Evolutionary conservation across 176 grass and related monocot genomes (phyloP).

Genomic region (Cenchrus purpureus): DNA sequence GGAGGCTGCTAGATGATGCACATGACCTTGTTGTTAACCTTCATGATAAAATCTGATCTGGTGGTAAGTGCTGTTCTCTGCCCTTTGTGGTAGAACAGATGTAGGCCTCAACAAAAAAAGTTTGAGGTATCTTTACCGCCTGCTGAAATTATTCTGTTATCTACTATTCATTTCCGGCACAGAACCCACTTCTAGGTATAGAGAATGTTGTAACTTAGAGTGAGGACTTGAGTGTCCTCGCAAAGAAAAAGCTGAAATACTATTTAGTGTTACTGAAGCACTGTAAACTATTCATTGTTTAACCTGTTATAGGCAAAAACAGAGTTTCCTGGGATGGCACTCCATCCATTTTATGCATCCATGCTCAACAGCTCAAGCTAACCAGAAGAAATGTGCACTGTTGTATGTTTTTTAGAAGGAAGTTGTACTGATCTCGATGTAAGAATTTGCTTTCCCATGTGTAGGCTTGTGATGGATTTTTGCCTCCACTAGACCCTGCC

Average conservation of each 20-base stretch:
- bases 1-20: slow-evolving; percentile 91
- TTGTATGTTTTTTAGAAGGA: not conserved
- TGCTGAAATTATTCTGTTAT: slow-evolving; percentile 24
- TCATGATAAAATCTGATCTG: slow-evolving; percentile 85
- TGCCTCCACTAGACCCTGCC: not conserved
- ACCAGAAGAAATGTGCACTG: not conserved
- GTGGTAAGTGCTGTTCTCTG: slow-evolving; percentile 28
- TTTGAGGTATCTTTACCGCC: slow-evolving; percentile 16
- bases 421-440: not conserved
- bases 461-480: not conserved
- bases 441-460: not conserved
- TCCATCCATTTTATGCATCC: slow-evolving; percentile 28
- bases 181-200: slow-evolving; percentile 49
- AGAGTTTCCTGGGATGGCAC: slow-evolving; percentile 42
- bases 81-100: not conserved
- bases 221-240: slow-evolving; percentile 26
- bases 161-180: slow-evolving; percentile 11
- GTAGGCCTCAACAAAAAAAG: slow-evolving; percentile 7
- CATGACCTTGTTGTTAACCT: slow-evolving; percentile 91
- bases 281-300: slow-evolving; percentile 52
- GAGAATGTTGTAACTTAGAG: slow-evolving; percentile 56
- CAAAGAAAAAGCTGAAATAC: slow-evolving; percentile 34
- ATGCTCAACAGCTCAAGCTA: not conserved
- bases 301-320: slow-evolving; percentile 48
- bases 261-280: slow-evolving; percentile 26